Evolutionary conservation across 192 early-diverging fungal species (phyloP), one percentile per base, ranked within the genome.

Genomic region (Entomortierella beljakovae): DNA sequence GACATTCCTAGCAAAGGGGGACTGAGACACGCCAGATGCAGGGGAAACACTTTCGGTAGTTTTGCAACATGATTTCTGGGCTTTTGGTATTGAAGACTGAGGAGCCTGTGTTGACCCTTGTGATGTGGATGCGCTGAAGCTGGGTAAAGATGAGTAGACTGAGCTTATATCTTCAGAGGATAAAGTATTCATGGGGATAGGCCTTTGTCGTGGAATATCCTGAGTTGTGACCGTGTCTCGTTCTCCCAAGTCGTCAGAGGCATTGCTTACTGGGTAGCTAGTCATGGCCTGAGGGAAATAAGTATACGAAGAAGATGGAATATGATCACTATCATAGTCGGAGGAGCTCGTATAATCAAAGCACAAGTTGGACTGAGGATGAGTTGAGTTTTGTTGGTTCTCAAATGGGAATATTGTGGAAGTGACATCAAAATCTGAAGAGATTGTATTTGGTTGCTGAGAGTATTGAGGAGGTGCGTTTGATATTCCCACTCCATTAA

Each of bases 301-400:
- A 25, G 57, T 18, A 26, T 63, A 58, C 4, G 61, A 46, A 13
- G 55, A n/a, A 10, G 55, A 8, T n/a, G 68, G 54, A 50, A 52
- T 33, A n/a, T 64, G 66, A 15, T 70, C 68, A 33, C 66, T 68
- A 40, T 79, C 75, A 29, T 55, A 63, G 31, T 79, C 68, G 2
- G 75, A 69, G 4, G 75, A 70, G 57, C 67, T 70, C 20, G 56
- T 42, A 56, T 79, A 65, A 57, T 79, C 75, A 22, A 60, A 70
- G 46, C 75, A 79, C 6, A 70, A 26, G 9, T 79, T 34, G 13
- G 65, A 33, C 8, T 61, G 72, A n/a, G n/a, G n/a, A n/a, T n/a
- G n/a, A 13, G 35, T 57, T 18, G 52, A 28, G 23, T 34, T 53
- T 20, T 58, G n/a, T 35, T 61, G 51, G 25, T 23, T 50, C 15